Conservation (phyloP, 2,329 filamentous ascomycete species). For the Sordariomycetes sp. region DNA sequence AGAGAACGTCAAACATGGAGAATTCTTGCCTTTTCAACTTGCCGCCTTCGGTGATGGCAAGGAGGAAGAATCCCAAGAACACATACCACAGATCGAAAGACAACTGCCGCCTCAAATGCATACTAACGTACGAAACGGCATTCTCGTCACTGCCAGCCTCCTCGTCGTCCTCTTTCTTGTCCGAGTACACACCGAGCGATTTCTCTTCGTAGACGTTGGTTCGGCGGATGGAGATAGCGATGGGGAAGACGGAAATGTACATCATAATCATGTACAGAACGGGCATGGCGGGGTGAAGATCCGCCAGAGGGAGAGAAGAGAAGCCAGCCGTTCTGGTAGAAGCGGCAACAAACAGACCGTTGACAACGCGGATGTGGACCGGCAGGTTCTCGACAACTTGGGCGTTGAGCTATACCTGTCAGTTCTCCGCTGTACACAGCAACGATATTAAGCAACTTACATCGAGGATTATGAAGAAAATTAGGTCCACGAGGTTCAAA, state of each 20-base stretch:
- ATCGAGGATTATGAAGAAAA: slow-evolving; percentile 91
- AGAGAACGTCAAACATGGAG: slow-evolving; percentile 62
- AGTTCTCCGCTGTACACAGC: background rate
- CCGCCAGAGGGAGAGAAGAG: slow-evolving; percentile 65
- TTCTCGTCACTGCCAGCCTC: slow-evolving; percentile 15
- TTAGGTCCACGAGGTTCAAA: slow-evolving; percentile 75
- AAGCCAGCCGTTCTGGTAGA: slow-evolving; percentile 90
- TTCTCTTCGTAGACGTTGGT: slow-evolving; percentile 97
- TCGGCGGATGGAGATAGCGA: slow-evolving; percentile 86
- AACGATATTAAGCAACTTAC: slow-evolving; percentile 35
- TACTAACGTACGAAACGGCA: slow-evolving; percentile 75
- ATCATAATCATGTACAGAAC: slow-evolving; percentile 97
- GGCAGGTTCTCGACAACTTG: slow-evolving; percentile 58
- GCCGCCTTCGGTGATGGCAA: slow-evolving; percentile 76
- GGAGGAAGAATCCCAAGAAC: slow-evolving; percentile 85
- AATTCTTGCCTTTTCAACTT: slow-evolving; percentile 57
- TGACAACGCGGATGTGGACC: slow-evolving; percentile 66
- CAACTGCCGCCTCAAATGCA: slow-evolving; percentile 84
- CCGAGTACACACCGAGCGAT: slow-evolving; percentile 64
- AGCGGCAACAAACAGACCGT: slow-evolving; percentile 83
- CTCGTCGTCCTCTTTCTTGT: slow-evolving; percentile 33
- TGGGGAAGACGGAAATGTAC: slow-evolving; percentile 97
- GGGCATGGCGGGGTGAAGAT: slow-evolving; percentile 82
- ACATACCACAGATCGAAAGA: slow-evolving; percentile 98
- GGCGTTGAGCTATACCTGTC: slow-evolving; percentile 52